These are phyloP conservation scores for Sporothrix euskadiensis DNA, from an alignment of 2,329 filamentous ascomycete genomes.

Conservation along the genomic window DNA sequence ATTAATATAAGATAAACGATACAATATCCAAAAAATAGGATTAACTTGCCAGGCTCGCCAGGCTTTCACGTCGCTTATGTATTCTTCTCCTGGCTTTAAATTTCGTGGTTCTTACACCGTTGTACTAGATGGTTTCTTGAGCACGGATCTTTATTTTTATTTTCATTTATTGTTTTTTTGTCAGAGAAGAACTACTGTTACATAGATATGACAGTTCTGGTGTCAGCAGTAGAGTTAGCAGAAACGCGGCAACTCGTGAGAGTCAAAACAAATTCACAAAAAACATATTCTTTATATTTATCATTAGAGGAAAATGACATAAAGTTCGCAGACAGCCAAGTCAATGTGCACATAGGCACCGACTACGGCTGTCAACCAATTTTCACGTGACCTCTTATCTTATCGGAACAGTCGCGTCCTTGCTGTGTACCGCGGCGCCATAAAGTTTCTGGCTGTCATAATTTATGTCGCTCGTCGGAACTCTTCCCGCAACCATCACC, in stretches of 20 bases:
- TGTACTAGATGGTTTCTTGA: too few species aligned
- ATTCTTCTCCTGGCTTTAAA: not conserved
- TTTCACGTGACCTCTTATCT: conserved; percentile 28
- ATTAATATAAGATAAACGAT: too few species aligned
- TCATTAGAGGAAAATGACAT: not conserved
- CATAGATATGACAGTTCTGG: not conserved
- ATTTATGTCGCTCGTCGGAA: conserved; percentile 20
- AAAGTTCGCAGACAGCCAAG: not conserved
- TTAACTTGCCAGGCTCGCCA: not conserved
- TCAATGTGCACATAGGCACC: not conserved
- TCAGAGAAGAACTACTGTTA: not conserved
- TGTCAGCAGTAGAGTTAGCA: not conserved
- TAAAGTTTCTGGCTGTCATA: conserved; percentile 29
- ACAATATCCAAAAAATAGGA: too few species aligned
- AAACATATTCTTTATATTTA: not conserved
- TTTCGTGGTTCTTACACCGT: too few species aligned
- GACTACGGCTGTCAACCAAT: not conserved
- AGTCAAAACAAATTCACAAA: not conserved
- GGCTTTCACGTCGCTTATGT: not conserved
- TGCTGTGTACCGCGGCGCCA: conserved; percentile 20
- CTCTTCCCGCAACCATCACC: conserved; percentile 17
- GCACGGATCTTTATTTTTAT: not conserved
- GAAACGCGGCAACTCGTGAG: not conserved
- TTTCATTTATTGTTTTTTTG: too few species aligned
- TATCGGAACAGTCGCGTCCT: conserved; percentile 24